Percentiles rank a stretch among this genome's conserved stretches.
Evolutionary conservation across 2,329 filamentous ascomycete species (phyloP).

Genomic region (Aspergillus fischeri): DNA sequence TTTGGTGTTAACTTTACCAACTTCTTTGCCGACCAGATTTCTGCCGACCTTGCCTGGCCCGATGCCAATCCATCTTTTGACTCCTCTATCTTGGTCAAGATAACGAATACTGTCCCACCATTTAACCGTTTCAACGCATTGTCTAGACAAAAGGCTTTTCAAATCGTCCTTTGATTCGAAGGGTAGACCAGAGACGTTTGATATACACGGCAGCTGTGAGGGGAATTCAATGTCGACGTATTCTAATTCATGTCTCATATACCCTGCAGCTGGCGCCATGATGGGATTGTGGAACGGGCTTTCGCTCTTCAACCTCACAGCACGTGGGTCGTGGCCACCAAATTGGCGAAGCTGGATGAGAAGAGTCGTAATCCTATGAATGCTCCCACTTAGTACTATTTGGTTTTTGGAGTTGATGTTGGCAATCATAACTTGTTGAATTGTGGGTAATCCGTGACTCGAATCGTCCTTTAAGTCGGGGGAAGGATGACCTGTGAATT

Average conservation of each 20-base stretch:
- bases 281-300: conserved; percentile 88
- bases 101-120: conserved; percentile 96
- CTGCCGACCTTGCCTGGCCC: conserved; percentile 90
- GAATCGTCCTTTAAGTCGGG: conserved; percentile 66
- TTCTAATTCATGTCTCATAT: conserved; percentile 67
- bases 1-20: conserved; percentile 76
- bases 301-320: conserved; percentile 80
- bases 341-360: conserved; percentile 84
- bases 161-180: conserved; percentile 70
- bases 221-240: conserved; percentile 68
- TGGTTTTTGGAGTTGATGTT: conserved; percentile 97
- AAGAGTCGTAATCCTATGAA: conserved; percentile 75
- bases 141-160: conserved; percentile 71
- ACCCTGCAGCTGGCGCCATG: conserved; percentile 77
- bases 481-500: conserved; percentile 68
- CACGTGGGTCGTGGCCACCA: conserved; percentile 83
- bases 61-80: conserved; percentile 83
- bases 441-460: conserved; percentile 64
- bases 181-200: conserved; percentile 78
- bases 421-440: conserved; percentile 83
- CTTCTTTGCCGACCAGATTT: conserved; percentile 92
- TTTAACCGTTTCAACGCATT: conserved; percentile 84
- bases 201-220: conserved; percentile 70
- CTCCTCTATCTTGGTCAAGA: conserved; percentile 75
- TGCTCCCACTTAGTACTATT: conserved; percentile 86